phyloP scores from a whole-genome alignment of 1,284 basidiomycete genomes.

The Apiotrichum akiyoshidainum region DNA sequence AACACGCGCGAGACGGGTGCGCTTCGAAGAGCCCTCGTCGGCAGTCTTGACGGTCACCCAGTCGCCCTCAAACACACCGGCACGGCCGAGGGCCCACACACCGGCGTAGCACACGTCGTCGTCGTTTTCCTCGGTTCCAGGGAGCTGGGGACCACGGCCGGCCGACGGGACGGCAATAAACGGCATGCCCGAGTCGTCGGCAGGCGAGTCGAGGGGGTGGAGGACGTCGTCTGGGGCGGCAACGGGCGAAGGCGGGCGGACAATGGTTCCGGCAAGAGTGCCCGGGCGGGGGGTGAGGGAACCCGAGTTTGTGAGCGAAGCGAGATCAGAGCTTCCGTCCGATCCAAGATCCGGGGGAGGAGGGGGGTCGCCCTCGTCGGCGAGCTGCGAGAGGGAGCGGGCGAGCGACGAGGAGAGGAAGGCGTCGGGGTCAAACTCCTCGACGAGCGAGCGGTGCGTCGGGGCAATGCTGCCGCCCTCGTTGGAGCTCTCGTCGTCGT shows the following conservation, averaged over 20 bases:
- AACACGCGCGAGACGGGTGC: constrained; percentile 57
- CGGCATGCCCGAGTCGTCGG: constrained; percentile 16
- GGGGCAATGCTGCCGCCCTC: constrained; percentile 25
- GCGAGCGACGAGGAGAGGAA: constrained; percentile 19
- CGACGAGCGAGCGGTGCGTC: constrained; percentile 30
- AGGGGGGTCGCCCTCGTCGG: constrained; percentile 29
- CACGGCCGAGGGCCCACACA: constrained; percentile 60
- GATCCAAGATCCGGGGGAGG: constrained; percentile 12
- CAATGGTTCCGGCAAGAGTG: constrained; percentile 1
- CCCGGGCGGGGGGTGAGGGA: constrained; percentile 47
- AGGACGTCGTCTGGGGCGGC: constrained; percentile 24
- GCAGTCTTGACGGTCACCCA: constrained; percentile 62
- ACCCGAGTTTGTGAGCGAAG: constrained; percentile 36
- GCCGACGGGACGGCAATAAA: constrained; percentile 10
- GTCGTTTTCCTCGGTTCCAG: constrained; percentile 14
- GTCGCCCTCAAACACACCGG: constrained; percentile 79
- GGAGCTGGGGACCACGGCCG: constrained; percentile 1
- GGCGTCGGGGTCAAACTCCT: constrained; percentile 40
- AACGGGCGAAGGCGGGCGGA: constrained; percentile 28
- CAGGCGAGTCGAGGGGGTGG: constrained; percentile 14
- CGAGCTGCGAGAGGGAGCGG: constrained; percentile 23
- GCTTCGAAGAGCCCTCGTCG: constrained; percentile 22
- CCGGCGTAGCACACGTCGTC: constrained; percentile 40
- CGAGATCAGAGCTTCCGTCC: constrained; percentile 16
- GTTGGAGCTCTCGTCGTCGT: constrained; percentile 19